Percentiles rank a stretch among this genome's conserved stretches.
Conservation (phyloP, 2,329 filamentous ascomycete genomes). For the Aspergillus unguis region DNA sequence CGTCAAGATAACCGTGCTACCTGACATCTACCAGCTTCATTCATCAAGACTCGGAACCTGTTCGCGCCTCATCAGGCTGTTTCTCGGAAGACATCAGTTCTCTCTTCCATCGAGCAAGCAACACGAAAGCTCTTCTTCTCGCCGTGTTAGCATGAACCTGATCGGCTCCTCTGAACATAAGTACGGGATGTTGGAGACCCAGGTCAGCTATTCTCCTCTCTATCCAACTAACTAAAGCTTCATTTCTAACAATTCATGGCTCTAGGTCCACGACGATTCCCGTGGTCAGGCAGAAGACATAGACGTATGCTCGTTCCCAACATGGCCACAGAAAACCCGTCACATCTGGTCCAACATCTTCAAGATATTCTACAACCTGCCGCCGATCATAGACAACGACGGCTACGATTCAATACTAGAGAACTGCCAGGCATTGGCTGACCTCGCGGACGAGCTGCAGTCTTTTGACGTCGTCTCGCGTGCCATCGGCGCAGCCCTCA, state of each 20-base stretch:
- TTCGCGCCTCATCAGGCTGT: constrained; percentile 7
- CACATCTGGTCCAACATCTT: constrained; percentile 15
- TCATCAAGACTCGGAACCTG: constrained; percentile 15
- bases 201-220: background rate
- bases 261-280: background rate
- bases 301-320: background rate
- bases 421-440: constrained; percentile 32
- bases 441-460: constrained; percentile 47
- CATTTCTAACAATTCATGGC: background rate
- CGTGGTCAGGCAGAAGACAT: background rate
- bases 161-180: constrained; percentile 9
- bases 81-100: background rate
- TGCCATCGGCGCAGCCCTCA: constrained; percentile 47
- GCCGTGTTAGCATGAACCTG: constrained; percentile 1
- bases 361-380: constrained; percentile 11
- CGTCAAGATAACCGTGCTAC: constrained; percentile 36
- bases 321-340: constrained; percentile 11
- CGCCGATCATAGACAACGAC: constrained; percentile 3
- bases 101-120: background rate
- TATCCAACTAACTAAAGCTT: background rate
- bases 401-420: constrained; percentile 1
- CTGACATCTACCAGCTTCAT: constrained; percentile 40
- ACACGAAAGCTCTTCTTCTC: background rate
- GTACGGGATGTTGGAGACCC: constrained; percentile 12
- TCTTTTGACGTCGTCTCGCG: constrained; percentile 43